Percentiles rank a stretch among this genome's conserved stretches.
Evolutionary conservation across 495 filamentous ascomycete genomes (phyloP).

Genomic region (Podospora anserina): DNA sequence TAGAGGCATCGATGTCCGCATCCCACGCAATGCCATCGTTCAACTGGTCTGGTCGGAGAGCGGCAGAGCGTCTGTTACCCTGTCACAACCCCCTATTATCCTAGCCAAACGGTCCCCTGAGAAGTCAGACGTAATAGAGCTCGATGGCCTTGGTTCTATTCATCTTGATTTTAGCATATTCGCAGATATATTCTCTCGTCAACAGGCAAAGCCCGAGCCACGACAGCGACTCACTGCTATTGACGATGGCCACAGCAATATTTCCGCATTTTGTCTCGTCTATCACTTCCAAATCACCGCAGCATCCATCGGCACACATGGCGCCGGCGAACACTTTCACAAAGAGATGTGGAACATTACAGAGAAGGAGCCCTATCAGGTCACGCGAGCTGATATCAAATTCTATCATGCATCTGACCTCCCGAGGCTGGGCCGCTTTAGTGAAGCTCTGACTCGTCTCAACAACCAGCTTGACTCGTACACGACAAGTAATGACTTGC

Average conservation of each 20-base stretch:
- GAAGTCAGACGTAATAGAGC: neutral
- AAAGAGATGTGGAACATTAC: slow-evolving; percentile 22
- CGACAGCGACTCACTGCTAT: slow-evolving; percentile 25
- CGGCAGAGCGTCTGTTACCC: slow-evolving; percentile 31
- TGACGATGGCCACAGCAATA: slow-evolving; percentile 14
- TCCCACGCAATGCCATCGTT: slow-evolving; percentile 38
- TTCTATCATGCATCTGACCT: neutral
- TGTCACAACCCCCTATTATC: slow-evolving; percentile 27
- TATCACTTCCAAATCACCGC: slow-evolving; percentile 18
- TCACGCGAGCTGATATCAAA: slow-evolving; percentile 27
- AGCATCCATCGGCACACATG: slow-evolving; percentile 2
- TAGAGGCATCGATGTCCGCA: slow-evolving; percentile 31
- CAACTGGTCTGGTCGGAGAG: slow-evolving; percentile 35
- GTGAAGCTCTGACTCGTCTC: slow-evolving; percentile 19
- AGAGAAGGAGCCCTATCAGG: slow-evolving; percentile 24
- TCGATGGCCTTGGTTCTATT: neutral
- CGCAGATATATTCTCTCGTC: neutral
- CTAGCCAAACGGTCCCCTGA: slow-evolving; percentile 5
- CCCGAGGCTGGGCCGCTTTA: slow-evolving; percentile 14
- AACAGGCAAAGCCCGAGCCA: slow-evolving; percentile 26
- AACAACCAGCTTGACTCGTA: slow-evolving; percentile 18
- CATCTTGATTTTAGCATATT: neutral
- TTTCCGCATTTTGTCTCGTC: slow-evolving; percentile 20
- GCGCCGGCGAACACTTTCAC: slow-evolving; percentile 14
- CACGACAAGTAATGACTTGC: slow-evolving; percentile 18